These are phyloP conservation scores for Phytopythium cucurbitacearum DNA, from an alignment of 352 stramenopile species.

Conservation along the genomic window DNA sequence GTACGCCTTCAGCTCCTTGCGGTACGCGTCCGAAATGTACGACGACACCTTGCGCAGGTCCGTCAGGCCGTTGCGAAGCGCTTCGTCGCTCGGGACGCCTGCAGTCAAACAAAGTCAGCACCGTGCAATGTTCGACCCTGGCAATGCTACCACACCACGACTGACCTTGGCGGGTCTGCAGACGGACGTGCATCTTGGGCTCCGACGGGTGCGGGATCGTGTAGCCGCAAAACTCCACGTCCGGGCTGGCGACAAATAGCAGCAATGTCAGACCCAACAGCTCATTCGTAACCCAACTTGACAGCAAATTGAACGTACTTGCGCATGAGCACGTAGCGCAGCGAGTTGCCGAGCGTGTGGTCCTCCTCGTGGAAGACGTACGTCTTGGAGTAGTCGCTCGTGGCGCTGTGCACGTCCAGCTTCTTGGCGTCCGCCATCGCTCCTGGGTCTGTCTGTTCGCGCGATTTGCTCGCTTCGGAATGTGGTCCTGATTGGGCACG, in stretches of 20 bases:
- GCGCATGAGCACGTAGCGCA: constrained; percentile 91
- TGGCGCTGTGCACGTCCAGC: constrained; percentile 76
- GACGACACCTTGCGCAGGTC: constrained; percentile 73
- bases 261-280: neutral
- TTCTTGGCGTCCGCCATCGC: constrained; percentile 52
- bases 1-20: constrained; percentile 81
- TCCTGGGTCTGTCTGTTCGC: constrained; percentile 1
- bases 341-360: constrained; percentile 88
- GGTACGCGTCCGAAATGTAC: constrained; percentile 68
- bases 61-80: constrained; percentile 54
- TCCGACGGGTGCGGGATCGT: constrained; percentile 94
- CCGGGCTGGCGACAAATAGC: constrained; percentile 37
- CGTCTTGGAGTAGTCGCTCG: constrained; percentile 81
- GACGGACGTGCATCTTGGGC: constrained; percentile 92
- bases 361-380: constrained; percentile 89
- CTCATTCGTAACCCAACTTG: constrained; percentile 1
- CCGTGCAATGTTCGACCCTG: neutral
- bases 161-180: constrained; percentile 81
- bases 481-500: constrained; percentile 1
- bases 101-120: constrained; percentile 5
- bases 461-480: neutral
- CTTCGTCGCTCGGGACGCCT: constrained; percentile 60
- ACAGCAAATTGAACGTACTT: too few species aligned
- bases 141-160: neutral
- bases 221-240: constrained; percentile 94